Percentiles rank a stretch among this genome's conserved stretches.
These are phyloP conservation scores for Lachancea cidri DNA, from an alignment of 805 yeast species.

Conservation along the genomic window DNA sequence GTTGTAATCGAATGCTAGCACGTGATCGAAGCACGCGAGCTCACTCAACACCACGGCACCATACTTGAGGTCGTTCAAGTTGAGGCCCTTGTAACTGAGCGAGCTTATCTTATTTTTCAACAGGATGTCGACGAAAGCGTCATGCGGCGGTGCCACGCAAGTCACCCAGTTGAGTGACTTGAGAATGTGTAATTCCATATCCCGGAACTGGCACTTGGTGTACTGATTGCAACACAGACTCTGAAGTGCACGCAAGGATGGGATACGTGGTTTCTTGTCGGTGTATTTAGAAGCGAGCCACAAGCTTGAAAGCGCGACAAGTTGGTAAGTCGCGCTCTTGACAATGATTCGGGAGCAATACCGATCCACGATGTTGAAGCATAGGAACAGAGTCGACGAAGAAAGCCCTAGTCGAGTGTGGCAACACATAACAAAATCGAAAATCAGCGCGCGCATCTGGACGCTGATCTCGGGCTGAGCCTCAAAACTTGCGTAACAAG, in stretches of 20 bases:
- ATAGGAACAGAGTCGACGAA: constrained; percentile 59
- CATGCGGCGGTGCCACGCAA: constrained; percentile 52
- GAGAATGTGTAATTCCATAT: constrained; percentile 65
- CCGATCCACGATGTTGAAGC: constrained; percentile 73
- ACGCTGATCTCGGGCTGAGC: constrained; percentile 38
- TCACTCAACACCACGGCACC: constrained; percentile 63
- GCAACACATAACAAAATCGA: constrained; percentile 75
- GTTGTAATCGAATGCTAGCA: constrained; percentile 47
- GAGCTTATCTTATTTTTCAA: constrained; percentile 26
- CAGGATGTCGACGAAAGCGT: constrained; percentile 55
- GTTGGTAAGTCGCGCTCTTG: constrained; percentile 75
- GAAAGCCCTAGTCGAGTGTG: constrained; percentile 58
- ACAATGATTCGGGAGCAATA: constrained; percentile 80
- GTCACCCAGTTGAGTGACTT: constrained; percentile 62
- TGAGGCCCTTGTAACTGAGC: constrained; percentile 25
- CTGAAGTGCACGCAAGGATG: constrained; percentile 46
- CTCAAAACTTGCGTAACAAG: constrained; percentile 27
- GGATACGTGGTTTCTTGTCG: constrained; percentile 63
- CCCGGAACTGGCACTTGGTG: constrained; percentile 50
- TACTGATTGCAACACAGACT: constrained; percentile 56
- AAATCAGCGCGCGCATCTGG: constrained; percentile 66
- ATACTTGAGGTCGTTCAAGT: constrained; percentile 44
- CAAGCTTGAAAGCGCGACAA: constrained; percentile 78
- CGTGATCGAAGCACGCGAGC: constrained; percentile 56
- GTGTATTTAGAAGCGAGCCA: constrained; percentile 85